phyloP scores from a whole-genome alignment of 371 early-diverging fungal species.

The Mortierella sp. region DNA sequence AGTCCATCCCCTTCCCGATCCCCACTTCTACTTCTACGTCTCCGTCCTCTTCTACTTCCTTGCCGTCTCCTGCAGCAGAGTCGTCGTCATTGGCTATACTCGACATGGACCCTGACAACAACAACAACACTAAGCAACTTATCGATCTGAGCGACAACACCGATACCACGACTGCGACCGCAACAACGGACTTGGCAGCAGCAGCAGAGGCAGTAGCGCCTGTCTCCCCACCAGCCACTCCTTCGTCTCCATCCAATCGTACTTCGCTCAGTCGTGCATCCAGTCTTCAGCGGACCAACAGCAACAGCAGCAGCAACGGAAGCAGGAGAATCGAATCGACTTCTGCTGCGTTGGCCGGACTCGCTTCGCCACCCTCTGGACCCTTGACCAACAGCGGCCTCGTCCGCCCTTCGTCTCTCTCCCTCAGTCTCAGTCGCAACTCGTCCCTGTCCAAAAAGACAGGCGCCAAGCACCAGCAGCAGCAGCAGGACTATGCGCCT shows the following conservation, averaged over 20 bases:
- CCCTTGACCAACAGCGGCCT: slow-evolving; percentile 1
- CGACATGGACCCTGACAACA: slow-evolving; percentile 10
- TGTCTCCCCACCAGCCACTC: slow-evolving; percentile 18
- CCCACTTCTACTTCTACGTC: slow-evolving; percentile 5
- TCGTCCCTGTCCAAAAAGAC: slow-evolving; percentile 42
- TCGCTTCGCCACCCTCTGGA: slow-evolving; percentile 5
- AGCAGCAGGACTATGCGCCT: slow-evolving; percentile 32
- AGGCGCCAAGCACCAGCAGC: slow-evolving; percentile 2
- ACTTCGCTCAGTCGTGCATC: slow-evolving; percentile 15
- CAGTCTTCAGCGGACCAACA: slow-evolving; percentile 26
- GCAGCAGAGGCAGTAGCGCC: neutral
- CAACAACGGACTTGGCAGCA: neutral
- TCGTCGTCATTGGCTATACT: slow-evolving; percentile 15
- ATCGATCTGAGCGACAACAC: neutral
- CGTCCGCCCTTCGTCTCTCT: slow-evolving; percentile 34
- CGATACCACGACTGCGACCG: neutral
- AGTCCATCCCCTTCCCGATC: slow-evolving; percentile 18
- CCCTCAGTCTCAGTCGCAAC: slow-evolving; percentile 34
- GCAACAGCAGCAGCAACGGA: slow-evolving; percentile 1
- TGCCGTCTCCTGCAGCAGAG: slow-evolving; percentile 23
- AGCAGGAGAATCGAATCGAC: neutral
- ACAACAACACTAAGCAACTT: neutral
- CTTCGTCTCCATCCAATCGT: slow-evolving; percentile 5
- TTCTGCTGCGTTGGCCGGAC: neutral
- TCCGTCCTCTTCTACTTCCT: neutral